Base-by-base conservation (phyloP, 1,284 basidiomycete genomes). In the Trichosporon sp. region DNA sequence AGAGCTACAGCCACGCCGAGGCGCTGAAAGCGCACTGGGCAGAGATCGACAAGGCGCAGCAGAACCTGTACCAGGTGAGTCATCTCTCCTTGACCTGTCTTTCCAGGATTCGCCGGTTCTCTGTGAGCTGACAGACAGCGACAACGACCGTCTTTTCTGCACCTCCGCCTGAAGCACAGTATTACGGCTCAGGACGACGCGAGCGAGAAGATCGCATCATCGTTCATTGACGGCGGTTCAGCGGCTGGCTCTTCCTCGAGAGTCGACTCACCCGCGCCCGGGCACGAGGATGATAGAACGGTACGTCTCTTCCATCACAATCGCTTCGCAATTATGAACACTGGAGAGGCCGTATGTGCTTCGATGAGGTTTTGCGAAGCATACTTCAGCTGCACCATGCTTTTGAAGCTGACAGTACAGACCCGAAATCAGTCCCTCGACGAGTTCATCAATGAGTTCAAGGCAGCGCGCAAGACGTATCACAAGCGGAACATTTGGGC, bases 401-500 rank as follows among this genome's bases (percentile, higher is more conserved):
- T 16, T 9, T 5, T 40, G n/a, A 19, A 44, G 40, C 40, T 44
- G 40, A 60, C 44, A 14, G n/a, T n/a, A 16, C 66, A 73, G 71
- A 59, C 56, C 5, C 71, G 74, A 64, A 70, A 71, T 59, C 73
- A 71, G 40, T 70, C 77, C 9, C 85, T 94, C 23, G 93, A 95
- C 67, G 87, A 89, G 54, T 97, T 96, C 70, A 86, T 95, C 56
- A 86, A 84, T 73, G 88, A 92, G 74, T 95, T 93, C 82, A 92
- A 88, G 74, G 91, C 92, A 61, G 78, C 88, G 44, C 82, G 93
- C 70, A 93, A 91, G 81, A 83, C 85, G 16, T 95, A 93, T 78
- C 93, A 96, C 78, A 94, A 94, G 77, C 84, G 93, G 29, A 87
- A 87, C 3, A 88, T 95, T 76, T 95, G 91, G 89, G 86, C 87